Base-by-base conservation (phyloP, 257 asterid genomes). In the Lithospermum erythrorhizon region DNA sequence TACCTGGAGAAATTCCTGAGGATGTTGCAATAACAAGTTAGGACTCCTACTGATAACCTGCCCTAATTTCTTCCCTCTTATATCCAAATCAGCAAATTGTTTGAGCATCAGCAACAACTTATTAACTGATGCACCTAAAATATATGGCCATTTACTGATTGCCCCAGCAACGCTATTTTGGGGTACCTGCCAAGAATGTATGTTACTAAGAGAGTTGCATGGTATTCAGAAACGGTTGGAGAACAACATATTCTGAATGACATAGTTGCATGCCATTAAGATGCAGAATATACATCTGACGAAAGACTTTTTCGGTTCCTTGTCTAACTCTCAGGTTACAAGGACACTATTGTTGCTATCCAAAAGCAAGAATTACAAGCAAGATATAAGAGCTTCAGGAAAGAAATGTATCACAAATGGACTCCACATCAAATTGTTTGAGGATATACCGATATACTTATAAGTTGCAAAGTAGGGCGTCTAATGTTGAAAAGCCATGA, bases 1-100 rank as follows among this genome's bases (percentile, higher is more conserved):
- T 73, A 90, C 98, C 98, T 82, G 86, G 64, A 47, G 57, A 72
- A 91, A 78, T 63, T 91, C 95, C 73, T 73, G 86, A 75, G 95
- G 94, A 77, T 75, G 83, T 75, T 81, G 85, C 51, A 82, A 82
- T 63, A 91, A 80, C 29, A 91, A 79, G 65, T 86, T 95, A 16
- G 98, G 98, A 66, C 95, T 88, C 70, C 75, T 78, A 35, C 87
- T 83, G 64, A 91, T 75, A 68, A 91, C 79, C 61, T 70, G 74
- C 47, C 98, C 97, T 64, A 88, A 73, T 79, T 81, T 88, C 73
- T 86, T 82, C 65, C 65, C 58, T 52, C 63, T 69, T 63, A 91
- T 72, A 61, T 81, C 86, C 60, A 86, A 67, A 54, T 73, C 76
- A 54, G 51, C 35, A 6, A 86, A 73, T 60, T 81, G 81, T 25